Conservation (phyloP, 2,329 filamentous ascomycete species). For the Sporothrix inflata region DNA sequence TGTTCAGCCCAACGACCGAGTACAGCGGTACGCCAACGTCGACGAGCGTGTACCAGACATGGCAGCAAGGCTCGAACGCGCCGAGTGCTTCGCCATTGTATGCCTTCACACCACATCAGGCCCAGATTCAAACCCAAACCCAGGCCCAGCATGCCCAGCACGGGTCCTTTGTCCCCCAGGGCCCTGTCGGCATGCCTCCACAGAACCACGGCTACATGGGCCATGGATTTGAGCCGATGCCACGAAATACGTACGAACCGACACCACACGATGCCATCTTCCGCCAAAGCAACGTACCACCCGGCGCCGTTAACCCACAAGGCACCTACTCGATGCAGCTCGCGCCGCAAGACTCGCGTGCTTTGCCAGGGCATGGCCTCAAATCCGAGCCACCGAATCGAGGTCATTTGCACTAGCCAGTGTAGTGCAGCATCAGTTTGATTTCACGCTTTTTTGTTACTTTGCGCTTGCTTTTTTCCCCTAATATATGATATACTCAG, state of each 20-base stretch:
- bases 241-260: constrained; percentile 38
- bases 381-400: constrained; percentile 34
- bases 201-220: constrained; percentile 39
- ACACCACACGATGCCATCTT: constrained; percentile 37
- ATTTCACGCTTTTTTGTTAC: not conserved
- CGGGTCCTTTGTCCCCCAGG: constrained; percentile 38
- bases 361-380: constrained; percentile 29
- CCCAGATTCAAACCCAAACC: constrained; percentile 29
- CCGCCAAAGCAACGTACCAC: constrained; percentile 35
- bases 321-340: constrained; percentile 35
- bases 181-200: constrained; percentile 36
- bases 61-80: constrained; percentile 50
- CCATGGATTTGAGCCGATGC: constrained; percentile 39
- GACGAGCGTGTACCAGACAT: constrained; percentile 48
- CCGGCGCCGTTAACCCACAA: constrained; percentile 33
- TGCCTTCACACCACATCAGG: constrained; percentile 49
- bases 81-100: constrained; percentile 51
- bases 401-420: constrained; percentile 29
- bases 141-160: constrained; percentile 31
- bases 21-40: constrained; percentile 46
- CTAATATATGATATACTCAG: constrained; percentile 22
- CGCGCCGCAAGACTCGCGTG: constrained; percentile 32
- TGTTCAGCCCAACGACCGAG: constrained; percentile 50
- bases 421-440: not conserved
- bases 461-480: not conserved